These are phyloP conservation scores for Magnolia officinalis DNA, from an alignment of 164 flowering plant species.

Conservation along the genomic window DNA sequence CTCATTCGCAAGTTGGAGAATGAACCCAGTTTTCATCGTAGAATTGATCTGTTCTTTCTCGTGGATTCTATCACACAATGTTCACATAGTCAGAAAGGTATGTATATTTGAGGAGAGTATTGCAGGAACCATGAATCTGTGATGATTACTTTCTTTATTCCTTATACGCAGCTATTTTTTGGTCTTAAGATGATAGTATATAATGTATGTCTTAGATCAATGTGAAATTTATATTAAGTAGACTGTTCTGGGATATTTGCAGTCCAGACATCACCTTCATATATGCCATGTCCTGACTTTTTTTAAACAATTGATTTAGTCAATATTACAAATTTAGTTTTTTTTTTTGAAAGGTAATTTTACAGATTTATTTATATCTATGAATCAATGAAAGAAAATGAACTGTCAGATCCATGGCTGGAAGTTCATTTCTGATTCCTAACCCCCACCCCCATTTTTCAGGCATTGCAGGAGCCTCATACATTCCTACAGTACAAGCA, in stretches of 20 bases:
- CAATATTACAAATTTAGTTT: too few species aligned
- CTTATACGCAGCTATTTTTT: too few species aligned
- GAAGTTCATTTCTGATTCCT: background rate
- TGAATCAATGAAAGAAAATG: background rate
- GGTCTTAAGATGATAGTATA: too few species aligned
- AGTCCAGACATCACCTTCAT: too few species aligned
- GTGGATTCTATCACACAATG: slow-evolving; percentile 97
- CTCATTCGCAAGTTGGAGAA: slow-evolving; percentile 84
- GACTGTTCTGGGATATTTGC: too few species aligned
- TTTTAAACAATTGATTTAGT: too few species aligned
- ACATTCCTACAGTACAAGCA: slow-evolving; percentile 85
- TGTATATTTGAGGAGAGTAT: background rate
- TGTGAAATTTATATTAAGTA: too few species aligned
- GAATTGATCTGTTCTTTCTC: slow-evolving; percentile 87
- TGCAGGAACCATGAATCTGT: background rate
- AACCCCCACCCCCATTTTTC: background rate
- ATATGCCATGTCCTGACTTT: too few species aligned
- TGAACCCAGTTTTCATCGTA: slow-evolving; percentile 81
- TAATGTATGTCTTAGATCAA: too few species aligned
- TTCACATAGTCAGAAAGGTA: slow-evolving; percentile 96
- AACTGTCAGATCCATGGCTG: too few species aligned
- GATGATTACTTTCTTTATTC: too few species aligned
- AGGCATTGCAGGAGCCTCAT: slow-evolving; percentile 96
- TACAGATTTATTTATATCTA: background rate
- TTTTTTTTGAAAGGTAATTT: too few species aligned